phyloP scores from a whole-genome alignment of 495 filamentous ascomycete species.

The Polyplosphaeria fusca region DNA sequence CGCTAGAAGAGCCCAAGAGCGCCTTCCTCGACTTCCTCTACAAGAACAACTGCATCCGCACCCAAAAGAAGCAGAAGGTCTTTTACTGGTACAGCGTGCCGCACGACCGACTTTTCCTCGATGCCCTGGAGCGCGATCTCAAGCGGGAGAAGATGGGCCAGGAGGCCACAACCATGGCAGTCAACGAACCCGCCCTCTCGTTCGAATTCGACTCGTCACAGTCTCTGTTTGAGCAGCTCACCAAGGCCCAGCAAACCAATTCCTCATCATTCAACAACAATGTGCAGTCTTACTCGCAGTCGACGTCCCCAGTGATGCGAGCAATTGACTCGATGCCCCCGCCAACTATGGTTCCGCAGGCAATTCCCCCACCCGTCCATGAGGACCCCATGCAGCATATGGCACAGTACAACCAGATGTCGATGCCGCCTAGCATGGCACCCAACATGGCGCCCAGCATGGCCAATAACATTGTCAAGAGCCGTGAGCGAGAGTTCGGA shows the following conservation, averaged over 20 bases:
- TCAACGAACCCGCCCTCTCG: slow-evolving; percentile 92
- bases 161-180: slow-evolving; percentile 93
- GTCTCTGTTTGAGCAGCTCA: slow-evolving; percentile 98
- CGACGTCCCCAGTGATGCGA: slow-evolving; percentile 80
- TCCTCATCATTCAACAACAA: slow-evolving; percentile 88
- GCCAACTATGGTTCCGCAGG: slow-evolving; percentile 66
- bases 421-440: no score
- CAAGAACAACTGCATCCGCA: slow-evolving; percentile 99
- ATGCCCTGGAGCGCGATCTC: slow-evolving; percentile 92
- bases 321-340: slow-evolving; percentile 86
- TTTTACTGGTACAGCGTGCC: slow-evolving; percentile 99
- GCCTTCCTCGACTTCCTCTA: slow-evolving; percentile 97
- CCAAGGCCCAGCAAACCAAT: slow-evolving; percentile 97
- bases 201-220: slow-evolving; percentile 99
- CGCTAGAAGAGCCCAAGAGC: slow-evolving; percentile 97
- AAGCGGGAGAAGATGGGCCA: slow-evolving; percentile 99
- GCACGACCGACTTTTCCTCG: slow-evolving; percentile 94
- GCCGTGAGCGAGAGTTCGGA: slow-evolving; percentile 63
- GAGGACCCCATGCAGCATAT: slow-evolving; percentile 71
- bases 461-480: slow-evolving; percentile 69
- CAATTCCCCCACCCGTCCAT: slow-evolving; percentile 68
- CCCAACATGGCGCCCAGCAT: slow-evolving; percentile 42
- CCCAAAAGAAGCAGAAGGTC: slow-evolving; percentile 99
- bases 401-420: slow-evolving; percentile 52
- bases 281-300: slow-evolving; percentile 61